Conservation (phyloP, 495 filamentous ascomycete species). For the Penicillium angulare region DNA sequence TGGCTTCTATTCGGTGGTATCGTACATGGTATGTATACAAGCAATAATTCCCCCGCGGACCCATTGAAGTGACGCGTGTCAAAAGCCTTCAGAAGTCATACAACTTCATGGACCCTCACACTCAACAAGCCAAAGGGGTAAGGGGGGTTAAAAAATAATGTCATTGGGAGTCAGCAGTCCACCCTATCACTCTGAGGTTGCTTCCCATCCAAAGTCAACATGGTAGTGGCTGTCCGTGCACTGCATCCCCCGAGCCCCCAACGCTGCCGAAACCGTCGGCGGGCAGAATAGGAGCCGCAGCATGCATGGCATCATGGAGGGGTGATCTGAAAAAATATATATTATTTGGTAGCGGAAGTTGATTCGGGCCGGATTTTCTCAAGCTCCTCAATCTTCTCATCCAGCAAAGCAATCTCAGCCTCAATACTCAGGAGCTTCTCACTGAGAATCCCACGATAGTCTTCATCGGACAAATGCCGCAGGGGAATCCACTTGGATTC, state of each 20-base stretch:
- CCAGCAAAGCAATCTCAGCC: slow-evolving; percentile 80
- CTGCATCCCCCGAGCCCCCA: slow-evolving; percentile 9
- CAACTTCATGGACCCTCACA: no score
- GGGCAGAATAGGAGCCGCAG: slow-evolving; percentile 8
- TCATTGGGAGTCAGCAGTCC: no score
- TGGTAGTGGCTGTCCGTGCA: slow-evolving; percentile 16
- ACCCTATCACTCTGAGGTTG: no score
- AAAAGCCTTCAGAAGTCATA: no score
- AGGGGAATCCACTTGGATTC: slow-evolving; percentile 81
- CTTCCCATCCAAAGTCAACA: background rate
- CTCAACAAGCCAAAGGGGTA: no score
- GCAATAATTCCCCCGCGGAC: background rate
- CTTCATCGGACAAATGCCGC: slow-evolving; percentile 68
- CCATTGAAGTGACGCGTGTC: no score
- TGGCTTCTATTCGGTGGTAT: slow-evolving; percentile 6
- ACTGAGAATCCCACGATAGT: slow-evolving; percentile 72
- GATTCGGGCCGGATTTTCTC: slow-evolving; percentile 29
- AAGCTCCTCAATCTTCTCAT: slow-evolving; percentile 70
- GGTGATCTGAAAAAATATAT: no score
- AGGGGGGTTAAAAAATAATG: no score
- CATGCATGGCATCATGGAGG: background rate
- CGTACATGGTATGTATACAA: slow-evolving; percentile 10
- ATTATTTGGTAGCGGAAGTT: slow-evolving; percentile 7
- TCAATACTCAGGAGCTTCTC: slow-evolving; percentile 78
- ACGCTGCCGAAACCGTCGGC: slow-evolving; percentile 10